Evolutionary conservation across 2,329 filamentous ascomycete genomes (phyloP).

Genomic region (Colletotrichum tanaceti): DNA sequence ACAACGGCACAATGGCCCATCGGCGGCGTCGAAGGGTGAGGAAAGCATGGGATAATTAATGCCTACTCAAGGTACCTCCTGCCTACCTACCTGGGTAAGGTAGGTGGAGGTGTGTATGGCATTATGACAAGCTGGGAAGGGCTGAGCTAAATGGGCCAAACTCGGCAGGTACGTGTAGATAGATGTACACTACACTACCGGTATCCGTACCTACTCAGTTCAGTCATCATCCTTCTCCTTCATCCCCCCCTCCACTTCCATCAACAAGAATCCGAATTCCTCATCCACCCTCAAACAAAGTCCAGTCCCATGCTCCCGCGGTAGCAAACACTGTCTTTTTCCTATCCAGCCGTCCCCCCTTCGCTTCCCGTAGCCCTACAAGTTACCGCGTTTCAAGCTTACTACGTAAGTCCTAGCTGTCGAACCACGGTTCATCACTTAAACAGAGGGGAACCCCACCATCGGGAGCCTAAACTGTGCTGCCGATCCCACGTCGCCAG

Average conservation of each 20-base stretch:
- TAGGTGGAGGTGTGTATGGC: too few relatives aligned
- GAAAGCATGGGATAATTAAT: slow-evolving; percentile 27
- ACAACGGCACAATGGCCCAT: slow-evolving; percentile 10
- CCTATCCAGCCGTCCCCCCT: not conserved
- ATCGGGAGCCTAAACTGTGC: slow-evolving; percentile 24
- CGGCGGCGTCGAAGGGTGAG: not conserved
- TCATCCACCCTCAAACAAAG: not conserved
- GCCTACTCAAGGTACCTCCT: too few relatives aligned
- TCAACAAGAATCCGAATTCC: not conserved
- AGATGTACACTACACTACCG: too few relatives aligned
- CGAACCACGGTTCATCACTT: slow-evolving; percentile 32
- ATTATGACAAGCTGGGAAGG: slow-evolving; percentile 28
- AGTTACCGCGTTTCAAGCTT: slow-evolving; percentile 29
- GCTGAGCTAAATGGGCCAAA: slow-evolving; percentile 27
- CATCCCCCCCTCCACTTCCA: not conserved
- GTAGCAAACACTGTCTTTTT: slow-evolving; percentile 5
- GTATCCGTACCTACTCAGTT: too few relatives aligned
- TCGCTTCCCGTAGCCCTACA: slow-evolving; percentile 35
- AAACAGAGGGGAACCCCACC: slow-evolving; percentile 14
- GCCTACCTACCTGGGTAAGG: too few relatives aligned
- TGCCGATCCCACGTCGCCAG: slow-evolving; percentile 22
- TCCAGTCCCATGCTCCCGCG: slow-evolving; percentile 6
- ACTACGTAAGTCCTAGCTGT: slow-evolving; percentile 1
- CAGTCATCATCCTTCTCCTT: slow-evolving; percentile 22
- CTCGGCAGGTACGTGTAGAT: slow-evolving; percentile 6